phyloP scores from a whole-genome alignment of 106 monocot species.

The Acorus gramineus region DNA sequence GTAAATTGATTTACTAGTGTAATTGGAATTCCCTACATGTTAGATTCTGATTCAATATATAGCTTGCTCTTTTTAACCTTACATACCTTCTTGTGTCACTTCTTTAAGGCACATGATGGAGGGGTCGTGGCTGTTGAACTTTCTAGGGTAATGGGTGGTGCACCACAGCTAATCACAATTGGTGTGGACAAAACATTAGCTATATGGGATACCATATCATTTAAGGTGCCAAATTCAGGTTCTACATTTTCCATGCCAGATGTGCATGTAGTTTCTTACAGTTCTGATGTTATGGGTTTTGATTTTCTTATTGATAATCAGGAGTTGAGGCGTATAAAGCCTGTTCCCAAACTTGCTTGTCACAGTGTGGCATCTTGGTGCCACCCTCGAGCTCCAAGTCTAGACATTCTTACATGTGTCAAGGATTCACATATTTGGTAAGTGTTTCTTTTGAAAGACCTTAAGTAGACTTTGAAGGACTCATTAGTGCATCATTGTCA shows the following conservation, averaged over 20 bases:
- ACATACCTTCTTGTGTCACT: not conserved
- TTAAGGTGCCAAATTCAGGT: conserved; percentile 46
- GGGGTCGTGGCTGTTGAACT: conserved; percentile 92
- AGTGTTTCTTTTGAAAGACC: not conserved
- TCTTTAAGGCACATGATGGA: conserved; percentile 90
- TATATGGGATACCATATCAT: conserved; percentile 95
- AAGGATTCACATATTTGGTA: conserved; percentile 99
- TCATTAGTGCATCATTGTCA: too few relatives aligned
- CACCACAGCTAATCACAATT: conserved; percentile 96
- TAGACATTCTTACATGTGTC: conserved; percentile 98
- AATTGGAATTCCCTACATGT: too few relatives aligned
- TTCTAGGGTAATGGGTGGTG: conserved; percentile 90
- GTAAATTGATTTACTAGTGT: too few relatives aligned
- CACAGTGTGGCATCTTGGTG: conserved; percentile 99
- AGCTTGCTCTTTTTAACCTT: not conserved
- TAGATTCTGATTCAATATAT: too few relatives aligned
- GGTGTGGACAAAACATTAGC: conserved; percentile 98
- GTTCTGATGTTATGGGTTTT: not conserved
- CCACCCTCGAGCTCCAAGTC: conserved; percentile 96
- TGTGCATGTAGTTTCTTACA: not conserved
- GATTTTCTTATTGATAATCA: conserved; percentile 13
- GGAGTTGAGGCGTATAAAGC: conserved; percentile 96
- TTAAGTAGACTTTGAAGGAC: too few relatives aligned
- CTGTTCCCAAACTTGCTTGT: conserved; percentile 91
- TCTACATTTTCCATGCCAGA: not conserved